Conservation (phyloP, 2,329 filamentous ascomycete species). For the Hansfordia pulvinata region DNA sequence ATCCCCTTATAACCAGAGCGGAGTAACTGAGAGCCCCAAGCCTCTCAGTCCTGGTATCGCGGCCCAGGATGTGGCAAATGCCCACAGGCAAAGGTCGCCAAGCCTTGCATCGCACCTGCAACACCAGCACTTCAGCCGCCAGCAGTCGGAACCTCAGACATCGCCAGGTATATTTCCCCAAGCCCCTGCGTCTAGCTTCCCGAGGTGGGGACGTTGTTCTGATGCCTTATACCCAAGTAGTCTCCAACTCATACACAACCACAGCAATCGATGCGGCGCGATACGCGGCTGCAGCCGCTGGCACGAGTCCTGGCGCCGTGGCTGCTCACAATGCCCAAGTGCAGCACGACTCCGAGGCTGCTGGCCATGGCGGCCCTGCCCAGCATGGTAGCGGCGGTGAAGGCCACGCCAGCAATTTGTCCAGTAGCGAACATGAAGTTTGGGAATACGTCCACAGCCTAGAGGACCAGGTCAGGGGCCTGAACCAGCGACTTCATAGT, state of each 20-base stretch:
- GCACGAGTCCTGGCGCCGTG: constrained; percentile 6
- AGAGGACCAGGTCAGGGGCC: constrained; percentile 41
- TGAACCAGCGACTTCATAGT: constrained; percentile 27
- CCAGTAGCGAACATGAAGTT: constrained; percentile 48
- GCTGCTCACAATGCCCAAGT: no score
- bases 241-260: neutral
- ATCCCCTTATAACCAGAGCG: constrained; percentile 56
- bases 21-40: constrained; percentile 78
- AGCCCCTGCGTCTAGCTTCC: no score
- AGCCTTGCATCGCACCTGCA: constrained; percentile 51
- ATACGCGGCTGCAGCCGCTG: constrained; percentile 12
- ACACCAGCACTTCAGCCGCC: constrained; percentile 47
- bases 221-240: constrained; percentile 1
- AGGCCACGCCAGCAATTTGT: constrained; percentile 51
- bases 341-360: no score
- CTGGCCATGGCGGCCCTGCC: constrained; percentile 35
- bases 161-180: constrained; percentile 33
- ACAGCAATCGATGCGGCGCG: constrained; percentile 11
- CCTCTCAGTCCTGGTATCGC: constrained; percentile 57
- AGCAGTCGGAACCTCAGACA: constrained; percentile 38
- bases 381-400: constrained; percentile 41
- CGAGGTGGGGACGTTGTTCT: no score
- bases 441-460: constrained; percentile 62
- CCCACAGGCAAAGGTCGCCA: constrained; percentile 49
- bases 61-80: constrained; percentile 34